Percentiles rank a stretch among this genome's conserved stretches.
Evolutionary conservation across 1,139 yeast species (phyloP).

Genomic region (Debaryomyces robertsiae): DNA sequence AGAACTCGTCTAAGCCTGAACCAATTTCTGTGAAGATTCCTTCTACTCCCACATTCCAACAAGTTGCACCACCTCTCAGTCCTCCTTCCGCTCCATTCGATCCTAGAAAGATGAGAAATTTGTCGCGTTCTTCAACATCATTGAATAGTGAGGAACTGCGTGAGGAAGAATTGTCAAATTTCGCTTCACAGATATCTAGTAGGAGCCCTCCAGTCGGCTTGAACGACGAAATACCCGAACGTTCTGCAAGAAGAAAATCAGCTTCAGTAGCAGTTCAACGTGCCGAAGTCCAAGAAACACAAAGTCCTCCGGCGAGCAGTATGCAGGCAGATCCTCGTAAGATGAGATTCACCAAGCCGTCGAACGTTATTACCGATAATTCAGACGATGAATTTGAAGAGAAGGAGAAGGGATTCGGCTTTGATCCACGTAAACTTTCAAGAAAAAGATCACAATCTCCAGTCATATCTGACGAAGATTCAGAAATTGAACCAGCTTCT

Average conservation of each 20-base stretch:
- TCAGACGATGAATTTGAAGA: conserved; percentile 22
- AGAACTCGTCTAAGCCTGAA: conserved; percentile 22
- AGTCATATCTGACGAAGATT: conserved; percentile 9
- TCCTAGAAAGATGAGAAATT: conserved; percentile 19
- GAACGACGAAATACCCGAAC: conserved; percentile 17
- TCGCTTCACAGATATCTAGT: conserved; percentile 26
- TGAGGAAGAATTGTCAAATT: conserved; percentile 13
- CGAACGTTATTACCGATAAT: conserved; percentile 12
- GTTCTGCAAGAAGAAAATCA: conserved; percentile 13
- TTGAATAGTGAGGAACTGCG: conserved; percentile 1
- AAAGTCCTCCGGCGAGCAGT: background rate
- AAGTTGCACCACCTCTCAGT: conserved; percentile 16
- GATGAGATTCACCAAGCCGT: conserved; percentile 9
- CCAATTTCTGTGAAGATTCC: conserved; percentile 35
- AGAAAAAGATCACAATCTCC: conserved; percentile 14
- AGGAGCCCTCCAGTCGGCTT: conserved; percentile 13
- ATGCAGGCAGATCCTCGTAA: conserved; percentile 4
- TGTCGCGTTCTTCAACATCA: conserved; percentile 8
- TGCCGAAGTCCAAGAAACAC: conserved; percentile 1
- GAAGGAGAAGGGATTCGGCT: conserved; percentile 22
- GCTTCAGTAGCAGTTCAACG: background rate
- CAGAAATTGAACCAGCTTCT: conserved; percentile 9
- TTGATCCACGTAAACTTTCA: conserved; percentile 26
- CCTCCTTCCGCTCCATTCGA: conserved; percentile 18
- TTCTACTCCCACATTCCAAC: conserved; percentile 18